A percentile compares a stretch with the other conserved stretches of the same genome.
Evolutionary conservation across 2,329 filamentous ascomycete species (phyloP).

Genomic region (Fusarium sp.): DNA sequence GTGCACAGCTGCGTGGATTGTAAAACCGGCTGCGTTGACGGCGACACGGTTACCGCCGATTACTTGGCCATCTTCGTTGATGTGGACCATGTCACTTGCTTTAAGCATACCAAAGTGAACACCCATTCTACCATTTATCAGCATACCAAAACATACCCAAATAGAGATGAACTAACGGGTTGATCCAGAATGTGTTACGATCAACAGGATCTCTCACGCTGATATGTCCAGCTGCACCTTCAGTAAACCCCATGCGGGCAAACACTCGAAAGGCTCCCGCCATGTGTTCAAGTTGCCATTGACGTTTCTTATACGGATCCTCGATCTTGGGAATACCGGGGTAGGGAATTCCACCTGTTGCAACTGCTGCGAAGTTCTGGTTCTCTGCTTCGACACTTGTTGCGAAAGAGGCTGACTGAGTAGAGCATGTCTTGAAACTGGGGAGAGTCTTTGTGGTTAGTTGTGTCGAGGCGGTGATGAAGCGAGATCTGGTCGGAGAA

Average conservation of each 20-base stretch:
- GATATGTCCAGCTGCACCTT: slow-evolving; percentile 74
- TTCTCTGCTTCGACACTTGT: slow-evolving; percentile 40
- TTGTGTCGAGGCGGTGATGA: slow-evolving; percentile 10
- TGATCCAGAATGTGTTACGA: slow-evolving; percentile 72
- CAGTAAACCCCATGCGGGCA: slow-evolving; percentile 61
- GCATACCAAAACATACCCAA: too few relatives aligned
- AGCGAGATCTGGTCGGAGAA: background rate
- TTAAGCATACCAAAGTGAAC: slow-evolving; percentile 71
- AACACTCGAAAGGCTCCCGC: slow-evolving; percentile 61
- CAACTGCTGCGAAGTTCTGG: slow-evolving; percentile 43
- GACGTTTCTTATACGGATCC: slow-evolving; percentile 55
- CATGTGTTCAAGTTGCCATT: slow-evolving; percentile 56
- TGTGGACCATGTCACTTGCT: slow-evolving; percentile 70
- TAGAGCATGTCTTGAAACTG: background rate
- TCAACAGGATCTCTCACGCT: slow-evolving; percentile 71
- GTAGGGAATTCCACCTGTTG: slow-evolving; percentile 50
- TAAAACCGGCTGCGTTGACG: slow-evolving; percentile 71
- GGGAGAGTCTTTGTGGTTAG: background rate
- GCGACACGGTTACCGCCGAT: slow-evolving; percentile 66
- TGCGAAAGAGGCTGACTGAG: slow-evolving; percentile 30
- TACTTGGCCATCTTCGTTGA: slow-evolving; percentile 68
- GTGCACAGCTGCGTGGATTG: slow-evolving; percentile 71
- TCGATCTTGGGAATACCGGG: slow-evolving; percentile 67
- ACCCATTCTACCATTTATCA: slow-evolving; percentile 53
- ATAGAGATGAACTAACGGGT: slow-evolving; percentile 55